phyloP scores from a whole-genome alignment of 1,284 basidiomycete genomes.

The Apiotrichum domesticum region DNA sequence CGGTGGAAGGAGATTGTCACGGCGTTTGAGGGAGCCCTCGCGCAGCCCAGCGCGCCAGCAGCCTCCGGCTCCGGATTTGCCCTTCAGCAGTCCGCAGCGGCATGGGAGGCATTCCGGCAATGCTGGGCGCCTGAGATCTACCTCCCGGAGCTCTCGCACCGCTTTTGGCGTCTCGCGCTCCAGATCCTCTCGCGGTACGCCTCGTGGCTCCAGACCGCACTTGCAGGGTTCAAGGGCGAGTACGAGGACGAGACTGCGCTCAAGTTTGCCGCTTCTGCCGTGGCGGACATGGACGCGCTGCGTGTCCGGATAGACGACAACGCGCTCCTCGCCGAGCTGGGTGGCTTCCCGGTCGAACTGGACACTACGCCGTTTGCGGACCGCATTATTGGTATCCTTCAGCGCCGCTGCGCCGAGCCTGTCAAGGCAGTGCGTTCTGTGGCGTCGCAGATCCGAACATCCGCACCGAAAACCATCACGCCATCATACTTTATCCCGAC shows the following conservation, averaged over 20 bases:
- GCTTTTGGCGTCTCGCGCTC: conserved; percentile 81
- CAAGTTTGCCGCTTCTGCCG: conserved; percentile 26
- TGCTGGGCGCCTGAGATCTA: conserved; percentile 83
- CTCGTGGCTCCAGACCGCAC: conserved; percentile 58
- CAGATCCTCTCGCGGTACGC: conserved; percentile 76
- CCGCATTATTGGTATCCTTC: conserved; percentile 66
- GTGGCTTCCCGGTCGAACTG: conserved; percentile 11
- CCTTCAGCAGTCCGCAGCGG: conserved; percentile 58
- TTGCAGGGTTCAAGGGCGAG: conserved; percentile 48
- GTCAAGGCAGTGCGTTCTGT: conserved; percentile 81
- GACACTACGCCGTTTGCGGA: conserved; percentile 46
- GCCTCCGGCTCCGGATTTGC: conserved; percentile 26
- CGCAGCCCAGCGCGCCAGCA: conserved; percentile 9
- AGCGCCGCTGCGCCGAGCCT: conserved; percentile 72
- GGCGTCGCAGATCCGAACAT: conserved; percentile 67
- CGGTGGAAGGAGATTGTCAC: conserved; percentile 91
- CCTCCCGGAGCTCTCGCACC: conserved; percentile 68
- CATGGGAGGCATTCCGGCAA: conserved; percentile 64
- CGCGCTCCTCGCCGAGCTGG: conserved; percentile 4
- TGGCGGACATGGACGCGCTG: conserved; percentile 33
- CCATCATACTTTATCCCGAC: conserved; percentile 77
- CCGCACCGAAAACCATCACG: conserved; percentile 45
- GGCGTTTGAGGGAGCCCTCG: conserved; percentile 63
- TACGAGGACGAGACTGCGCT: conserved; percentile 52
- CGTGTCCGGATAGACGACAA: conserved; percentile 8